Evolutionary conservation across 2,329 filamentous ascomycete genomes (phyloP), one percentile per base, ranked within the genome.

Genomic region (Fusarium poae): DNA sequence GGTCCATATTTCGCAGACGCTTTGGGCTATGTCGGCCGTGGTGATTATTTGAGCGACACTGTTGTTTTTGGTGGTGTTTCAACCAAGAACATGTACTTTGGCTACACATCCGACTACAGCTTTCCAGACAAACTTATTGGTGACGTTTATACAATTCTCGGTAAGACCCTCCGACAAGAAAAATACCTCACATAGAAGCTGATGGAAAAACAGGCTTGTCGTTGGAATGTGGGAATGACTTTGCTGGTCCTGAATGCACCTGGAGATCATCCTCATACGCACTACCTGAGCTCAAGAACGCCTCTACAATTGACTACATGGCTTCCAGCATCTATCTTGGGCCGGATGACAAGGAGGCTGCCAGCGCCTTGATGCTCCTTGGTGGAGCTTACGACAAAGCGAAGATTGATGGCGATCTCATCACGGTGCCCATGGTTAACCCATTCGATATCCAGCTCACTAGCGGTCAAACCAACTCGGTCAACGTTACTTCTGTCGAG

Each of bases 161-260:
- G 57, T 60, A 43, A 21, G 57, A 42, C 13, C 11, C 2, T 8
- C 3, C 4, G 2, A n/a, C 15, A 1, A 2, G 11, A 11, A 13
- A 1, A 3, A 2, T 0, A 4, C n/a, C 2, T 2, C 2, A 21
- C 2, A 16, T 0, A 3, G 0, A 20, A 23, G 21, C 7, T 13
- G 1, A 23, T 16, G 4, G 48, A 2, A 0, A 18, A 29, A 30
- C 2, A 60, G 57, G 57, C 1, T n/a, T 60, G 2, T 60, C 57
- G 2, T 3, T 60, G 2, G 57, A 60, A n/a, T 60, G 54, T 7
- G 1, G 0, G 0, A 15, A 3, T 3, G 15, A 42, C 9, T 42
- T 18, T 23, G 43, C 54, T 2, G 57, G 57, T 5, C 54, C 57
- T 6, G 42, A 42, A 10, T 60, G 57, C 20, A 59, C 35, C 4